Base-by-base conservation (phyloP, 2,329 filamentous ascomycete genomes). In the Escovopsis sp. region DNA sequence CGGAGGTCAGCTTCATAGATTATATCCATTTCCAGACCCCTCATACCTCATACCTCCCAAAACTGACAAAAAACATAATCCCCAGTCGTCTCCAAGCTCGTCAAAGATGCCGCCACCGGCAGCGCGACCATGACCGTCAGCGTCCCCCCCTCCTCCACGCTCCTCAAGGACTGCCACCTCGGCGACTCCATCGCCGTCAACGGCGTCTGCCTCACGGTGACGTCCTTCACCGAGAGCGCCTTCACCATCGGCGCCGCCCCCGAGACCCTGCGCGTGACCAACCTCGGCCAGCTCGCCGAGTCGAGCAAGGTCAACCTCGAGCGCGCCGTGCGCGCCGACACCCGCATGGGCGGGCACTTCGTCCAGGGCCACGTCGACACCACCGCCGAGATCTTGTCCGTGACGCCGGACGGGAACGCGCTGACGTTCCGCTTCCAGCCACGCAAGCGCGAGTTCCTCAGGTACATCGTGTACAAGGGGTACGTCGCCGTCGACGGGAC, bases 341-440 rank as follows among this genome's bases (percentile, higher is more conserved):
- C 89, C 37, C 84, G 91, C 42, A 96, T 98, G 86, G 91, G 93
- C 37, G 91, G 91, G 1, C 91, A 98, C 65, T 94, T 96, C 55
- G 89, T 96, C 29, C 93, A 98, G 65, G 91, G 91, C 34, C 91
- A 98, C 61, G 89, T 98, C 46, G 93, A 98, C 62, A 89, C 86
- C 10, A 78, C 81, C 33, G 91, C 89, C 0, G 74, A 72, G 35
- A 83, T 98, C 46, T 57, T 80, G 33, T 73, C 74, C 35, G 74
- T 83, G 31, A 79, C 73, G 14, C 78, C 80, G 3, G 91, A 98
- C 61, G 87, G 89, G 43, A 94, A 96, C 63, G 85, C 91, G 7
- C 62, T 94, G 46, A 93, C 85, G 1, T 83, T 96, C 60, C 76
- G 89, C 32, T 79, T 98, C 60, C 68, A 72, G 58, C 88, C 89